Evolutionary conservation across 2,329 filamentous ascomycete species (phyloP).

Genomic region (Pseudonectria foliicola): DNA sequence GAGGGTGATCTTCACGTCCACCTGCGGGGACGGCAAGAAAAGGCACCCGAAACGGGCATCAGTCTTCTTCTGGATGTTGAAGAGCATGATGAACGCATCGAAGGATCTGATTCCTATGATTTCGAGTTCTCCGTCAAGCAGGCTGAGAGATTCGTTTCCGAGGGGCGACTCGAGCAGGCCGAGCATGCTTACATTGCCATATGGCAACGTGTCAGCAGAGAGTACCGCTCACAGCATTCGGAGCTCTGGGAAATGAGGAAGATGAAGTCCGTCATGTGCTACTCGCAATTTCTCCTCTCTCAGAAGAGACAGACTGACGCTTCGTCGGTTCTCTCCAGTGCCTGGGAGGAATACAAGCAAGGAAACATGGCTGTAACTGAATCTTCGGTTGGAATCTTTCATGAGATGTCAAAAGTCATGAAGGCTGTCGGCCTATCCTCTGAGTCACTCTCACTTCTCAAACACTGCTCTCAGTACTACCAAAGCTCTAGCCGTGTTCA

Average conservation of each 20-base stretch:
- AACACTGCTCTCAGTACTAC: slow-evolving; percentile 30
- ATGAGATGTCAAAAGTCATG: slow-evolving; percentile 37
- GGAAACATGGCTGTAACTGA: slow-evolving; percentile 33
- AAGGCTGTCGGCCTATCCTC: slow-evolving; percentile 36
- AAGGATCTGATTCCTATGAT: slow-evolving; percentile 14
- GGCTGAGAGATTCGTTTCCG: slow-evolving; percentile 30
- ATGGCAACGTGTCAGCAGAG: slow-evolving; percentile 43
- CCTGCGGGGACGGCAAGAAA: slow-evolving; percentile 18
- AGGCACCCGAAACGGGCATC: slow-evolving; percentile 12
- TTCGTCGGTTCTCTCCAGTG: slow-evolving; percentile 35
- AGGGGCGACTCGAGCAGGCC: slow-evolving; percentile 27
- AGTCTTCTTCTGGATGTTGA: slow-evolving; percentile 32
- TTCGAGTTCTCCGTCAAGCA: slow-evolving; percentile 10
- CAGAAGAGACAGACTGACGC: slow-evolving; percentile 38
- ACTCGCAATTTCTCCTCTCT: slow-evolving; percentile 37
- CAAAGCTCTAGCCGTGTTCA: slow-evolving; percentile 29
- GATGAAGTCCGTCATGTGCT: slow-evolving; percentile 36
- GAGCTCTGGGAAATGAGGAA: slow-evolving; percentile 41
- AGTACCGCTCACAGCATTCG: slow-evolving; percentile 34
- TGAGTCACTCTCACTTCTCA: slow-evolving; percentile 40
- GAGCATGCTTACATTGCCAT: slow-evolving; percentile 42
- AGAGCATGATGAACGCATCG: slow-evolving; percentile 30
- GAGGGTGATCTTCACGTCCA: slow-evolving; percentile 23
- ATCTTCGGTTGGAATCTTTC: slow-evolving; percentile 27
- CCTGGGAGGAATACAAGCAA: slow-evolving; percentile 43